phyloP scores from a whole-genome alignment of 2,329 filamentous ascomycete genomes.

The Cladosporium cucumerinum region DNA sequence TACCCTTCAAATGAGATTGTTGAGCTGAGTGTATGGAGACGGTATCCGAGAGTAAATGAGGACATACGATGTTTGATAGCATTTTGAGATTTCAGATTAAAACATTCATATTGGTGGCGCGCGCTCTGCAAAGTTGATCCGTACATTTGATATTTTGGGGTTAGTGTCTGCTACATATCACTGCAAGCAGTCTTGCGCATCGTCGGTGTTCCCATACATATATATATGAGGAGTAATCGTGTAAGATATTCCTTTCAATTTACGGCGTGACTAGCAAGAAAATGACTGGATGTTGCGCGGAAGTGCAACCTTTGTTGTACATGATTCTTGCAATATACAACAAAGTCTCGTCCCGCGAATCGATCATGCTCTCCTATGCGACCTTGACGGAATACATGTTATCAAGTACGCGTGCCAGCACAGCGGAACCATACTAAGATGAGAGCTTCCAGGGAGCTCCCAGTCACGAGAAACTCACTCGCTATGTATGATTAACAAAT shows the following conservation, averaged over 20 bases:
- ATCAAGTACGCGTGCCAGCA: too few relatives aligned
- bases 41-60: not conserved
- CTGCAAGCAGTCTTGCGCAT: too few relatives aligned
- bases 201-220: not conserved
- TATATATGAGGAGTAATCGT: too few relatives aligned
- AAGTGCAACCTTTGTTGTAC: not conserved
- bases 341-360: not conserved
- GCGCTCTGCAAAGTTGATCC: not conserved
- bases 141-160: not conserved
- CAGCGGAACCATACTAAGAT: too few relatives aligned
- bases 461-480: not conserved
- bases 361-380: not conserved
- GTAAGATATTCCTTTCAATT: too few relatives aligned
- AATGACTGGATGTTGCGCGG: too few relatives aligned
- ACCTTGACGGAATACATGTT: not conserved
- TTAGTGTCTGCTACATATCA: not conserved
- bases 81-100: too few relatives aligned
- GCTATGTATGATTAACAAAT: not conserved
- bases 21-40: not conserved
- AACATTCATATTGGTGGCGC: not conserved
- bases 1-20: not conserved
- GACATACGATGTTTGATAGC: too few relatives aligned
- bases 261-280: too few relatives aligned
- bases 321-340: not conserved
- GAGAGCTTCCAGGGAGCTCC: not conserved